Percentiles rank a stretch among this genome's conserved stretches.
Evolutionary conservation across 1,139 yeast species (phyloP).

Genomic region (Geotrichum phurueaensis): DNA sequence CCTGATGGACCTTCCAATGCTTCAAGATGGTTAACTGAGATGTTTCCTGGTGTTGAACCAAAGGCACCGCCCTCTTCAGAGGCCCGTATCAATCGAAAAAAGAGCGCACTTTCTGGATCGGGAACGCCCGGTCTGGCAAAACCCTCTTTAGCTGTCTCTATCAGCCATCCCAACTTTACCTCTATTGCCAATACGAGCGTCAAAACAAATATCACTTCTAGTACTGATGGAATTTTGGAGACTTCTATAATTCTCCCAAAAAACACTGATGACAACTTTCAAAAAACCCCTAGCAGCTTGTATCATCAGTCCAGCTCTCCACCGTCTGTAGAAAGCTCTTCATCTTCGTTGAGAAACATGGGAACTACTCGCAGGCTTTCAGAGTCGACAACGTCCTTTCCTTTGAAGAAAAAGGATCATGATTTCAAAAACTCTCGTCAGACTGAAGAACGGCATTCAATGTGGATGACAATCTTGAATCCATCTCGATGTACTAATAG

Average conservation of each 20-base stretch:
- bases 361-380: background rate
- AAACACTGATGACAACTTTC: background rate
- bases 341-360: background rate
- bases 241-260: background rate
- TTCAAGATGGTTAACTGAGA: background rate
- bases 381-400: background rate
- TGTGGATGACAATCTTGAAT: slow-evolving; percentile 30
- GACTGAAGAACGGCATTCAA: slow-evolving; percentile 15
- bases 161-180: background rate
- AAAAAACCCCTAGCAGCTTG: background rate
- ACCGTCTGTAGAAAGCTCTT: background rate
- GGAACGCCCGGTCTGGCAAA: background rate
- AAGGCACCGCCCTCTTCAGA: background rate
- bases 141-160: background rate
- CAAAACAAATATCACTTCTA: background rate
- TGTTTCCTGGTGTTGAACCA: slow-evolving; percentile 6
- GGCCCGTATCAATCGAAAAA: background rate
- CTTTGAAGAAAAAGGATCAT: slow-evolving; percentile 2
- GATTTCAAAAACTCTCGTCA: background rate
- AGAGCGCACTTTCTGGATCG: background rate
- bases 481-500: slow-evolving; percentile 29
- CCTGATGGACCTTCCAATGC: background rate
- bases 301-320: background rate
- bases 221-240: background rate
- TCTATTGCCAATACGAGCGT: background rate